Conservation (phyloP, 108 stramenopile genomes). For the Halocafeteria seosinensis region DNA sequence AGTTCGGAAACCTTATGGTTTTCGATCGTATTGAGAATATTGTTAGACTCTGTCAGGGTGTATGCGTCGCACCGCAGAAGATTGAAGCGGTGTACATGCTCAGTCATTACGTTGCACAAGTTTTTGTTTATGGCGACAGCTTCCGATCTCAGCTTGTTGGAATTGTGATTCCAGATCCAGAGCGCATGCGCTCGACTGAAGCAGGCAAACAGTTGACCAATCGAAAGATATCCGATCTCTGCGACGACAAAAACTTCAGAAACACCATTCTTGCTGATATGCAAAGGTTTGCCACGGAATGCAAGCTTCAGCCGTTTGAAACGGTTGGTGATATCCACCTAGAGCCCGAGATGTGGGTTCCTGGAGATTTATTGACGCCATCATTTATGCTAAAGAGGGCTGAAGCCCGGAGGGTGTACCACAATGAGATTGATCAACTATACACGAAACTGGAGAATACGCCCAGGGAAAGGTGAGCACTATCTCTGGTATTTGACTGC, state of each 20-base stretch:
- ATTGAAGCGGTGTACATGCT: constrained; percentile 68
- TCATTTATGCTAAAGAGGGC: constrained; percentile 83
- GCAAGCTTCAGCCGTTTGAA: constrained; percentile 74
- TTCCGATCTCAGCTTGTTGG: constrained; percentile 65
- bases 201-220: constrained; percentile 33
- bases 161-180: constrained; percentile 76
- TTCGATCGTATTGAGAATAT: constrained; percentile 73
- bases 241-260: constrained; percentile 41
- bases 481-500: no score
- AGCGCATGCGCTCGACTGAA: constrained; percentile 18
- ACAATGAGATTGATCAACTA: constrained; percentile 54
- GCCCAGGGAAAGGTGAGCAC: neutral
- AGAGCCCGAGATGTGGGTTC: constrained; percentile 52
- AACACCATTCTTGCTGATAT: constrained; percentile 49
- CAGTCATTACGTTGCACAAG: constrained; percentile 58
- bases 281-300: constrained; percentile 33
- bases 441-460: constrained; percentile 40
- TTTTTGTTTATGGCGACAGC: constrained; percentile 83
- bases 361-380: constrained; percentile 73
- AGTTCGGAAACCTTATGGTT: constrained; percentile 63
- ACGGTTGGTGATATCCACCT: constrained; percentile 56
- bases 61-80: constrained; percentile 70
- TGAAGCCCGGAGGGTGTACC: constrained; percentile 51
- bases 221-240: no score
- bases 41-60: constrained; percentile 77